phyloP scores from a whole-genome alignment of 306 rosid genomes.

The Inga leiocalycina region DNA sequence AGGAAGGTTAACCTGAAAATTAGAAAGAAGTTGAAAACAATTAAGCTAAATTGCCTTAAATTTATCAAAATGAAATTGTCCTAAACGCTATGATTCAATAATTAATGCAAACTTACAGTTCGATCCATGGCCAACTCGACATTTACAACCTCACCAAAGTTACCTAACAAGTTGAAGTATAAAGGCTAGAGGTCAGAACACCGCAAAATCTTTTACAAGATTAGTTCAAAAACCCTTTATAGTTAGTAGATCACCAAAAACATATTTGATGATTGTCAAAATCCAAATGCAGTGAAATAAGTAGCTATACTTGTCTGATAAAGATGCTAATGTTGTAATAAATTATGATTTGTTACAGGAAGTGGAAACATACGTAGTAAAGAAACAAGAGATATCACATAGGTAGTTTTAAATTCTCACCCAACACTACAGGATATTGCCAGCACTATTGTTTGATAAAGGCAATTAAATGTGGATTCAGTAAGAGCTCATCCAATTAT shows the following conservation, averaged over 20 bases:
- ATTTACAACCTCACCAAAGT: constrained; percentile 84
- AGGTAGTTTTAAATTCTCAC: constrained; percentile 6
- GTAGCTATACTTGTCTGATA: not conserved
- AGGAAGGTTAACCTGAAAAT: constrained; percentile 87
- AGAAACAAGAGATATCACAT: not conserved
- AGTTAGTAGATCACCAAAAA: not conserved
- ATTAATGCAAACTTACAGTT: constrained; percentile 58
- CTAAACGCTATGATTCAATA: constrained; percentile 1
- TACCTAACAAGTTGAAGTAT: constrained; percentile 52
- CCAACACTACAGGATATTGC: constrained; percentile 4
- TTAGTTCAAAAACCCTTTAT: not conserved
- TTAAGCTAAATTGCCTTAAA: not conserved
- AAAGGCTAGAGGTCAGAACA: not conserved
- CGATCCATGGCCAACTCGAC: constrained; percentile 97
- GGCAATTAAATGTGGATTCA: constrained; percentile 4
- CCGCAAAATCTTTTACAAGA: constrained; percentile 14
- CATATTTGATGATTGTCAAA: not conserved
- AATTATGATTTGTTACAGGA: not conserved
- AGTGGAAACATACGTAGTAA: not conserved
- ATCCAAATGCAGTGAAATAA: constrained; percentile 8
- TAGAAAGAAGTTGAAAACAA: not conserved
- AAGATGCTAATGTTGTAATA: constrained; percentile 5
- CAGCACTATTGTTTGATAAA: not conserved
- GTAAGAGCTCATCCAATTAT: constrained; percentile 8
- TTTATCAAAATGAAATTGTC: not conserved